phyloP scores from a whole-genome alignment of 305 asterid genomes.

The Fraxinus floribunda region DNA sequence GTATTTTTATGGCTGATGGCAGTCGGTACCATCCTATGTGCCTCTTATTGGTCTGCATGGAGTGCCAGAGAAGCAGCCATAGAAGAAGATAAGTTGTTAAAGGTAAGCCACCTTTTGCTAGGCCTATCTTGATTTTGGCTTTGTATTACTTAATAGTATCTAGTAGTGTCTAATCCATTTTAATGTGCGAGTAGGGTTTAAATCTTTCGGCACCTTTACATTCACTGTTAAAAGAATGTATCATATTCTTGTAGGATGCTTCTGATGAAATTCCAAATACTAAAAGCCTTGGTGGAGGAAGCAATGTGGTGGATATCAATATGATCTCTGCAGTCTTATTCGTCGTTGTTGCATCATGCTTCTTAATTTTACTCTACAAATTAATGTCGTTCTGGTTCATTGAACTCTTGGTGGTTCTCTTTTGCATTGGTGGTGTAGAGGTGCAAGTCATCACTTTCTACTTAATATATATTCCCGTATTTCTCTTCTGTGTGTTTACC shows the following conservation, averaged over 20 bases:
- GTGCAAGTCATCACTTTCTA: slow-evolving; percentile 36
- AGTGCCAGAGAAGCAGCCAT: slow-evolving; percentile 81
- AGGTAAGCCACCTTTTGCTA: slow-evolving; percentile 44
- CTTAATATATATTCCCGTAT: not conserved
- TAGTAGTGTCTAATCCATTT: not conserved
- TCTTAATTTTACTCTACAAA: slow-evolving; percentile 74
- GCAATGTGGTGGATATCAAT: slow-evolving; percentile 76
- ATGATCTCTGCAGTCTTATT: slow-evolving; percentile 71
- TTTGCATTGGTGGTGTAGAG: slow-evolving; percentile 94
- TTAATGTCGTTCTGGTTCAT: slow-evolving; percentile 87
- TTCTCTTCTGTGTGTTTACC: not conserved
- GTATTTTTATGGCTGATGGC: slow-evolving; percentile 96
- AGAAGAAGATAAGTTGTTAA: slow-evolving; percentile 74
- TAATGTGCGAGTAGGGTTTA: slow-evolving; percentile 2
- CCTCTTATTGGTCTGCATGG: slow-evolving; percentile 97
- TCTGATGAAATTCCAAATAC: slow-evolving; percentile 52
- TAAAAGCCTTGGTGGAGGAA: slow-evolving; percentile 44
- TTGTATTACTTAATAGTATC: not conserved
- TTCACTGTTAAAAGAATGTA: slow-evolving; percentile 11
- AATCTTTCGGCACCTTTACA: slow-evolving; percentile 6
- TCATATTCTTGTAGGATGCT: slow-evolving; percentile 55
- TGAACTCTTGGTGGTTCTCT: slow-evolving; percentile 77
- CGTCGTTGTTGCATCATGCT: slow-evolving; percentile 79
- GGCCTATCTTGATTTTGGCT: not conserved
- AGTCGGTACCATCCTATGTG: slow-evolving; percentile 83